Base-by-base conservation (phyloP, 352 stramenopile genomes). In the Globisporangium cylindrosporum region DNA sequence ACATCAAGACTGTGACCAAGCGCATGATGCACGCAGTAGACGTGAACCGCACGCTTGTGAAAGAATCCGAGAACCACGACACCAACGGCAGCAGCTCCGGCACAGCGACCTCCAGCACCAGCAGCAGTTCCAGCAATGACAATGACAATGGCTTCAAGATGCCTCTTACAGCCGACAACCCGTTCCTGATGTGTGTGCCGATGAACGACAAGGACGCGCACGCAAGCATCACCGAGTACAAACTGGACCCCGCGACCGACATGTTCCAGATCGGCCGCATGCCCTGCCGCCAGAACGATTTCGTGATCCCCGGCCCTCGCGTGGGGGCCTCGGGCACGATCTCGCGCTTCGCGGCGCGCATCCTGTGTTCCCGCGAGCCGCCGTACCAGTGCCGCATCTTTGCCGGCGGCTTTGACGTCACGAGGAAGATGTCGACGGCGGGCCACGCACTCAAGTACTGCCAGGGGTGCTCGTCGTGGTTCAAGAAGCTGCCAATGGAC, bases 211-310 rank as follows among this genome's bases (percentile, higher is more conserved):
- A 72, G 18, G 82, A 92, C 59, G 63, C 73, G 14, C 73, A 82
- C 59, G 82, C 73, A 9, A 86, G 76, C 54, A 69, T 92, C 34
- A 90, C 80, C 12, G 86, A 94, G 73, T 94, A 89, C 65, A 68
- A 75, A 46, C 57, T 68, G 4, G 81, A 91, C 38, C 14, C 65
- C 8, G 68, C 54, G 29, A 68, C 69, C 22, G 86, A 94, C 59
- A 87, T 94, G 84, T 94, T 92, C 68, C 86, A 94, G 74, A 90
- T 94, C 59, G 86, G 86, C 20, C 84, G 86, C 34, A 88, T 92
- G 81, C 86, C 86, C 15, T 92, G 84, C 57, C 68, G 62, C 0
- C 79, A 90, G 61, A 94, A 94, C 68, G 84, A 92, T 67, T 88
- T 94, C 34, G 81, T 92, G 38, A 88, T 94, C 53, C 86, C 86